phyloP scores from a whole-genome alignment of 2,329 filamentous ascomycete species.

The Chaetomium sp. region DNA sequence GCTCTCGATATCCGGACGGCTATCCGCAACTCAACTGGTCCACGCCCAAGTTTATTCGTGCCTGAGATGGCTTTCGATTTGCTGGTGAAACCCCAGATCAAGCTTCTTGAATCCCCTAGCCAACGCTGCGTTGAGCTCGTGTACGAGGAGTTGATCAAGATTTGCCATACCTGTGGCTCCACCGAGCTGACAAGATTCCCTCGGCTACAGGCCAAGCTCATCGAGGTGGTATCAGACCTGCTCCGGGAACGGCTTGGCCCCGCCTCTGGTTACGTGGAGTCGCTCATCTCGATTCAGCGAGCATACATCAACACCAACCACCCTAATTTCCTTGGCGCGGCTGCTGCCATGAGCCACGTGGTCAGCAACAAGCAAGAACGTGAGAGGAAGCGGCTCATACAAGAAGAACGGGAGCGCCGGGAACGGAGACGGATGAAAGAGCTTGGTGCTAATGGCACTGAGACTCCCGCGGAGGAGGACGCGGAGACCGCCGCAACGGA shows the following conservation, averaged over 20 bases:
- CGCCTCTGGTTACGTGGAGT: slow-evolving; percentile 86
- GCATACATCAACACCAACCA: slow-evolving; percentile 99
- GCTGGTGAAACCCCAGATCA: slow-evolving; percentile 96
- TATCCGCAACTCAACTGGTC: slow-evolving; percentile 95
- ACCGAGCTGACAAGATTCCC: slow-evolving; percentile 90
- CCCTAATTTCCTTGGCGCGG: slow-evolving; percentile 94
- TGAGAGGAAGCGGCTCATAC: slow-evolving; percentile 71
- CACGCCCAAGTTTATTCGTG: slow-evolving; percentile 90
- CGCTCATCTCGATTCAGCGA: slow-evolving; percentile 91
- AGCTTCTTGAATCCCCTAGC: slow-evolving; percentile 87
- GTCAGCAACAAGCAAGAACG: slow-evolving; percentile 92
- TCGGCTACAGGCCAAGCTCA: slow-evolving; percentile 89
- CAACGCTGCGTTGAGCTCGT: slow-evolving; percentile 97
- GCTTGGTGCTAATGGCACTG: slow-evolving; percentile 69
- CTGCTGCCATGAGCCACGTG: slow-evolving; percentile 94
- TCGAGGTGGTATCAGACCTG: slow-evolving; percentile 95
- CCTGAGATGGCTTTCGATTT: slow-evolving; percentile 97
- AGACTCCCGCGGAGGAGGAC: slow-evolving; percentile 57
- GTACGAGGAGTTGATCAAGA: slow-evolving; percentile 98
- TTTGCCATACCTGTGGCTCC: slow-evolving; percentile 96
- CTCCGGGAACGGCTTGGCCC: slow-evolving; percentile 87
- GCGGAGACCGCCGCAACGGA: slow-evolving; percentile 43
- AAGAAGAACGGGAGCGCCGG: slow-evolving; percentile 79
- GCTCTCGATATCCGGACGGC: slow-evolving; percentile 93
- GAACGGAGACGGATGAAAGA: slow-evolving; percentile 81